These are phyloP conservation scores for Coniochaeta pulveracea DNA, from an alignment of 2,329 filamentous ascomycete genomes.

Conservation along the genomic window DNA sequence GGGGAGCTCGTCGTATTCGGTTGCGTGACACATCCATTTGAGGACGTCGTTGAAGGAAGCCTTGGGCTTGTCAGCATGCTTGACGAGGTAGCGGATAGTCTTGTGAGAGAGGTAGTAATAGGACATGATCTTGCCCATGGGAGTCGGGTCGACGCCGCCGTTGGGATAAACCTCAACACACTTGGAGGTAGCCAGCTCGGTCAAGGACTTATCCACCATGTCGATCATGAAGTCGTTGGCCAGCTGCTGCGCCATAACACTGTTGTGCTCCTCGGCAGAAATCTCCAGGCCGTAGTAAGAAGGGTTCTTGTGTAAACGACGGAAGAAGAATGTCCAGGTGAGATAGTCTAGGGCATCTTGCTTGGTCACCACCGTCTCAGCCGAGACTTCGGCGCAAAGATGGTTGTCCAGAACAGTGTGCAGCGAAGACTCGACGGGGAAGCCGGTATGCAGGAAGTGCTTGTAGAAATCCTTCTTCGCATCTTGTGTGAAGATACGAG, in stretches of 20 bases:
- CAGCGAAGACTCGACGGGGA: slow-evolving; percentile 91
- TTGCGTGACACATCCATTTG: slow-evolving; percentile 85
- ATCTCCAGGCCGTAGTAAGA: slow-evolving; percentile 97
- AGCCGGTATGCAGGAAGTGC: slow-evolving; percentile 95
- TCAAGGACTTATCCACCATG: slow-evolving; percentile 78
- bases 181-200: slow-evolving; percentile 70
- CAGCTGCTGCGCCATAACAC: slow-evolving; percentile 68
- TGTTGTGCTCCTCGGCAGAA: slow-evolving; percentile 83
- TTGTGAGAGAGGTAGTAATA: slow-evolving; percentile 98
- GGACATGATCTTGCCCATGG: slow-evolving; percentile 95
- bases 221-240: slow-evolving; percentile 94
- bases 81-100: slow-evolving; percentile 77
- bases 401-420: slow-evolving; percentile 97
- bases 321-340: slow-evolving; percentile 99
- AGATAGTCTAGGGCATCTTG: slow-evolving; percentile 96
- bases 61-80: slow-evolving; percentile 61
- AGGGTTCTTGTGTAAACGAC: slow-evolving; percentile 92
- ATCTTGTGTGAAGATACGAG: slow-evolving; percentile 94
- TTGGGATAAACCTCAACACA: slow-evolving; percentile 78
- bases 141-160: slow-evolving; percentile 80
- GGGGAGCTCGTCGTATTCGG: slow-evolving; percentile 94
- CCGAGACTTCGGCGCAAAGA: slow-evolving; percentile 86
- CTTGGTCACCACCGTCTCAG: slow-evolving; percentile 84
- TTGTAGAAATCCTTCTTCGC: slow-evolving; percentile 99
- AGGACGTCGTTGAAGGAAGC: slow-evolving; percentile 75